Evolutionary conservation across 2,329 filamentous ascomycete genomes (phyloP), one percentile per base, ranked within the genome.

Genomic region (Pyrenophora graminea): DNA sequence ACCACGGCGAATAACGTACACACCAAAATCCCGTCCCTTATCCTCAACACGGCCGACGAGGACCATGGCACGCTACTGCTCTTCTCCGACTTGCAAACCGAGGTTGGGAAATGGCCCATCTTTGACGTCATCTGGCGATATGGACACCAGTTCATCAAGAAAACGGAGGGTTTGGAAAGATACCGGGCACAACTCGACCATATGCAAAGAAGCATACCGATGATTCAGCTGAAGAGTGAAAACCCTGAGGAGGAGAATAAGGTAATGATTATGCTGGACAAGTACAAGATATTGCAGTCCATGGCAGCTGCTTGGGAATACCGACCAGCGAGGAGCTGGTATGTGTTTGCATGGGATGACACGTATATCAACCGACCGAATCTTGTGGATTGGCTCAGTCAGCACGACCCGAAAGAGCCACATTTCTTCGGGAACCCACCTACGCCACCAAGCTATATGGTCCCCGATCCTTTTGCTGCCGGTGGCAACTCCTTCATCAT

Each of bases 271-370:
- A 57, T 50, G 12, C 49, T 76, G 53, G 66, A 74, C 50, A 75
- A 73, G 45, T 76, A 72, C 66, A 76, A 74, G 56, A 66, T 71
- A 17, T 52, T 76, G 25, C 71, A 72, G 25, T 65, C 72, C 39
- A 59, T 76, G 53, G 62, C 71, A 12, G 56, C 63, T 21, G 66
- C 73, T 4, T 68, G 71, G 51, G 61, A 70, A 9, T 61, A 72
- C 43, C 61, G 69, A 32, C 77, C 78, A 2, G 68, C 81, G 21
- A 77, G 79, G 38, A 80, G 79, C 47, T 85, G 82, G 82, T 85
- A 78, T 53, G 71, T 83, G 48, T 85, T 85, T 63, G 77, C 83
- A 39, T 82, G 85, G 58, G 78, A 80, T 0, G 83, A 85, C 61
- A 84, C 82, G 0, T 85, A 82, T 56, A 66, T 84, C 34, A 72